A percentile compares a stretch with the other conserved stretches of the same genome.
These are phyloP conservation scores for Amaranthus hypochondriacus DNA, from an alignment of 148 eudicot genomes.

Conservation along the genomic window DNA sequence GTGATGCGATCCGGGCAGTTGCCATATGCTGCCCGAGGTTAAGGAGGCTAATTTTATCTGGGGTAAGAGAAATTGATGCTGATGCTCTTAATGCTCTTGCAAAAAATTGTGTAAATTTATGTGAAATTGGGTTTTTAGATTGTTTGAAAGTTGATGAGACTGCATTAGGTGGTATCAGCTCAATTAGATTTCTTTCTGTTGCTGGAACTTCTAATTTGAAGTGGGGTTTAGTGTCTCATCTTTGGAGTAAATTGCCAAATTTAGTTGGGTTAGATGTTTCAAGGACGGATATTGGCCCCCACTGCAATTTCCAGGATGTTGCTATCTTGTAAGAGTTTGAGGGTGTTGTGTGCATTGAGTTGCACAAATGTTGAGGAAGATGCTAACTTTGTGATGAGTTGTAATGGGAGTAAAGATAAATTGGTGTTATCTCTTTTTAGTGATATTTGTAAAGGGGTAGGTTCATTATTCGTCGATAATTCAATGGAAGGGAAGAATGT, in stretches of 20 bases:
- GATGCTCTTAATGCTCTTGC: conserved; percentile 68
- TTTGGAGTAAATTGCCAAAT: conserved; percentile 63
- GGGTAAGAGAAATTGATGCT: conserved; percentile 64
- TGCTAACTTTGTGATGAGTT: conserved; percentile 33
- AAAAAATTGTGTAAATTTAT: conserved; percentile 50
- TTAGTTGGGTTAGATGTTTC: conserved; percentile 86
- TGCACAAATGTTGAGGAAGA: conserved; percentile 71
- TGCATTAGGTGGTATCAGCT: conserved; percentile 58
- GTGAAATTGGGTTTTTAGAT: conserved; percentile 77
- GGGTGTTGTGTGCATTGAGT: conserved; percentile 74
- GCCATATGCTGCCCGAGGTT: conserved; percentile 68
- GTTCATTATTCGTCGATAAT: conserved; percentile 54
- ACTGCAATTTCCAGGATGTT: conserved; percentile 48
- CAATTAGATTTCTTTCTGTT: conserved; percentile 65
- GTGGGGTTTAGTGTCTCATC: conserved; percentile 63
- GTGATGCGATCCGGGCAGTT: conserved; percentile 74
- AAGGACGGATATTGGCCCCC: conserved; percentile 64
- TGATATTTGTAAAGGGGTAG: conserved; percentile 58
- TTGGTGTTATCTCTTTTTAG: conserved; percentile 50
- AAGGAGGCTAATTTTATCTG: conserved; percentile 59
- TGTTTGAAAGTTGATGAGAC: conserved; percentile 73
- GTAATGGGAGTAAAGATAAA: conserved; percentile 50
- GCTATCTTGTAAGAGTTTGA: conserved; percentile 50
- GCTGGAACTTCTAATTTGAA: conserved; percentile 75
- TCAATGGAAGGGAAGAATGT: conserved; percentile 49